phyloP scores from a whole-genome alignment of 2,329 filamentous ascomycete species.

The Exophiala sideris region DNA sequence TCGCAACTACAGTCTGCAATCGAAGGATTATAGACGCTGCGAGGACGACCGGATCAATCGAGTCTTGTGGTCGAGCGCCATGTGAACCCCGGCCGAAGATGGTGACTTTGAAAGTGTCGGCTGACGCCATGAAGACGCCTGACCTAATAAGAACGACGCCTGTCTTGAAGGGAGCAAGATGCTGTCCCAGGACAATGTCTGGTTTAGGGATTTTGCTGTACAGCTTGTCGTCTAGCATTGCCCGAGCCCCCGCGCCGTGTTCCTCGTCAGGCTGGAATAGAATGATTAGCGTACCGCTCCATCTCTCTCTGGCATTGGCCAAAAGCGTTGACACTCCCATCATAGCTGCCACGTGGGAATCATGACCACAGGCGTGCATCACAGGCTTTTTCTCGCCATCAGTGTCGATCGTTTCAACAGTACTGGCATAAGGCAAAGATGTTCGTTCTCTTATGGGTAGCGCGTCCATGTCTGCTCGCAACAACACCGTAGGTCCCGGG shows the following conservation, averaged over 20 bases:
- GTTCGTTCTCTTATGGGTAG: slow-evolving; percentile 49
- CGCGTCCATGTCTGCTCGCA: slow-evolving; percentile 50
- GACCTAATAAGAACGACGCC: slow-evolving; percentile 37
- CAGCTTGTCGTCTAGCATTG: slow-evolving; percentile 60
- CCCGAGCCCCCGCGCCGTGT: slow-evolving; percentile 57
- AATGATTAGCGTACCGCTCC: slow-evolving; percentile 63
- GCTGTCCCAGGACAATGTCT: slow-evolving; percentile 55
- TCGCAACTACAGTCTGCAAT: slow-evolving; percentile 56
- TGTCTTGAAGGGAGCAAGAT: slow-evolving; percentile 49
- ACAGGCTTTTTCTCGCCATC: slow-evolving; percentile 49
- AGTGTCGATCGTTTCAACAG: slow-evolving; percentile 39
- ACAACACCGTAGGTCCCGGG: slow-evolving; percentile 41
- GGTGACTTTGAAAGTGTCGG: slow-evolving; percentile 48
- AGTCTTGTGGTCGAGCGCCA: slow-evolving; percentile 53
- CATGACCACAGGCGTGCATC: slow-evolving; percentile 57
- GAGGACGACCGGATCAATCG: slow-evolving; percentile 57
- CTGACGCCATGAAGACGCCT: slow-evolving; percentile 42
- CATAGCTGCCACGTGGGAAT: slow-evolving; percentile 57
- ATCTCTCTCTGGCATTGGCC: slow-evolving; percentile 41
- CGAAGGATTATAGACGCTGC: slow-evolving; percentile 54
- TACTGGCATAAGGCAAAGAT: slow-evolving; percentile 46
- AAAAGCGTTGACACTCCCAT: slow-evolving; percentile 52
- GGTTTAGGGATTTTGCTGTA: slow-evolving; percentile 51
- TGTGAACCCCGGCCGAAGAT: slow-evolving; percentile 58
- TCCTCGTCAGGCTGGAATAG: slow-evolving; percentile 68